Base-by-base conservation (phyloP, 768 basidiomycete genomes). In the Lactarius pseudohatsudake region DNA sequence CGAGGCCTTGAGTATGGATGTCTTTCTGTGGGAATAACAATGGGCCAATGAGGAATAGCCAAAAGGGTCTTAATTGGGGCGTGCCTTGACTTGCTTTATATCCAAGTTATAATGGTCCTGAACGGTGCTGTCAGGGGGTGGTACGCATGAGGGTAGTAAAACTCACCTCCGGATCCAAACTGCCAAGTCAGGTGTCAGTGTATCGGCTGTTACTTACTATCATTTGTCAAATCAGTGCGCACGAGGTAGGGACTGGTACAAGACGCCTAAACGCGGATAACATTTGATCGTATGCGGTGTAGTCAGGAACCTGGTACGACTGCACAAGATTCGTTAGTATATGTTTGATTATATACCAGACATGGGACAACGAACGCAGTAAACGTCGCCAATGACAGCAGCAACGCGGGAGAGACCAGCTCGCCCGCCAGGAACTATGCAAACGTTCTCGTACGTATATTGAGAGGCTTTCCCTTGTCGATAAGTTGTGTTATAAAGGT, bases 341-440 rank as follows among this genome's bases (percentile, higher is more conserved):
- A 59, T 28, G 40, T 61, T 55, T 55, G 64, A 18, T 63, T 64
- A 34, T 34, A 34, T 34, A 57, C 53, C 40, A 60, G 62, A 59
- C 56, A 57, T 64, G 15, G 26, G 57, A 70, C 11, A 57, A 64
- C 57, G 68, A 70, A 90, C 92, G 50, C 87, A 89, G 71, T 92
- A 94, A 60, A 95, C 92, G 74, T 95, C 92, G 53, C 92, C 88
- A 64, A 98, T 85, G 59, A 98, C 95, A 18, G 96, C 92, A 16
- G 95, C 94, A 28, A 98, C 84, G 66, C 96, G 88, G 34, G 92
- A 91, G 68, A 98, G 82, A 13, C 95, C 95, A 2, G 95, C 82
- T 62, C 94, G 88, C 18, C 96, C 96, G 54, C 96, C 96, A 15
- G 96, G 96, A 0, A 97, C 95, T 71, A 98, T 96, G 72, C 92